Conservation (phyloP, 257 asterid genomes). For the Verbena officinalis region DNA sequence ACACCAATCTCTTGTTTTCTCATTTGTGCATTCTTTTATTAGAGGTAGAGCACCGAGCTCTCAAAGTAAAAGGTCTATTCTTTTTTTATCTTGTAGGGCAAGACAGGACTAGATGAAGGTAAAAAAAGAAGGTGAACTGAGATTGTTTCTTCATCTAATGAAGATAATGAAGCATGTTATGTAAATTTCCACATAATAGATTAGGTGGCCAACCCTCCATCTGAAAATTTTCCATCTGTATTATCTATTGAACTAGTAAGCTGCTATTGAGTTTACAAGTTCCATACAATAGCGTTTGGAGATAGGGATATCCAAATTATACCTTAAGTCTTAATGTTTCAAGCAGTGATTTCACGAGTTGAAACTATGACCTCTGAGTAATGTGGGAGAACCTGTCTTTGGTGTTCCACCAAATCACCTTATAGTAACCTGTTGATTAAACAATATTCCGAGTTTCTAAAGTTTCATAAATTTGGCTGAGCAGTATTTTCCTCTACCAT, state of each 20-base stretch:
- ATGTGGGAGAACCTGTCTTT: not conserved
- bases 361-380: not conserved
- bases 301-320: not conserved
- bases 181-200: conserved; percentile 14
- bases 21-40: conserved; percentile 23
- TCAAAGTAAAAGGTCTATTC: conserved; percentile 49
- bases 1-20: conserved; percentile 14
- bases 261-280: not conserved
- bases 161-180: conserved; percentile 24
- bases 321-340: conserved; percentile 17
- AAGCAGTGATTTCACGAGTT: conserved; percentile 14
- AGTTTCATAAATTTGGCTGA: not conserved
- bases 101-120: conserved; percentile 66
- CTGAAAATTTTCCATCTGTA: not conserved
- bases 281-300: not conserved
- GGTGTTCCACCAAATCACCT: not conserved
- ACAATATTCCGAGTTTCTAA: not conserved
- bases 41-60: conserved; percentile 35
- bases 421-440: conserved; percentile 3
- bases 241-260: not conserved
- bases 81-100: conserved; percentile 65
- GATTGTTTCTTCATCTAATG: conserved; percentile 31
- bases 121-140: conserved; percentile 54
- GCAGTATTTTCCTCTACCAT: not conserved
- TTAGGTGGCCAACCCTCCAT: conserved; percentile 25